Evolutionary conservation across 257 asterid genomes (phyloP), one percentile per base, ranked within the genome.

Genomic region (Rehmannia glutinosa): DNA sequence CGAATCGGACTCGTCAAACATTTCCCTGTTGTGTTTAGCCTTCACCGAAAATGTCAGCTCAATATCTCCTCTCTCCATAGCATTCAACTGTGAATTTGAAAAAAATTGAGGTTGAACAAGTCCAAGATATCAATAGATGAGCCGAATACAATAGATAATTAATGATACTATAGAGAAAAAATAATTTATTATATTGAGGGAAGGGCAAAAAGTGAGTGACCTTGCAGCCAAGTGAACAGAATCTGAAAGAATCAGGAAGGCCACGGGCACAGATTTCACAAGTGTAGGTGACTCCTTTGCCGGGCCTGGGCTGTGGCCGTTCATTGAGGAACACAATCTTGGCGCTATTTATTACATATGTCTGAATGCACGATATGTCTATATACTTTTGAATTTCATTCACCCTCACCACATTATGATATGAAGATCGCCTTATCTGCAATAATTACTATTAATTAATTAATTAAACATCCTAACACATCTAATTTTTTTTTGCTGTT

Each of bases 141-240:
- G 6, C 12, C 20, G 23, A 11, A 20, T 16, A 16, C 36, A 30
- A 30, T 3, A 30, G 4, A 30, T 2, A 2, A 30, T 6, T 30
- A 30, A 30, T 30, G 6, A 30, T 6, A 6, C 3, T 30, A 30
- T 6, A 30, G 4, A 30, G 6, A 3, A 30, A 6, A 30, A 30
- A 2, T 30, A 30, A 30, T 30, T 6, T 2, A 30, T 3, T 2
- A 30, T 30, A 15, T 16, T 4, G 55, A 28, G 21, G 20, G 6
- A 16, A 8, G 23, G 32, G 7, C 13, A 5, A 27, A 12, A 11
- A 16, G 21, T 8, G 27, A 8, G 1, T 0, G 5, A 84, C 92
- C 89, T 85, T 85, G 87, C 91, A 85, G 60, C 83, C 91, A 0
- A 85, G 80, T 5, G 91, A 85, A 27, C 91, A 85, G 75, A 85